A percentile compares a stretch with the other conserved stretches of the same genome.
Evolutionary conservation across 2,329 filamentous ascomycete species (phyloP).

Genomic region (Fonsecaea pedrosoi): DNA sequence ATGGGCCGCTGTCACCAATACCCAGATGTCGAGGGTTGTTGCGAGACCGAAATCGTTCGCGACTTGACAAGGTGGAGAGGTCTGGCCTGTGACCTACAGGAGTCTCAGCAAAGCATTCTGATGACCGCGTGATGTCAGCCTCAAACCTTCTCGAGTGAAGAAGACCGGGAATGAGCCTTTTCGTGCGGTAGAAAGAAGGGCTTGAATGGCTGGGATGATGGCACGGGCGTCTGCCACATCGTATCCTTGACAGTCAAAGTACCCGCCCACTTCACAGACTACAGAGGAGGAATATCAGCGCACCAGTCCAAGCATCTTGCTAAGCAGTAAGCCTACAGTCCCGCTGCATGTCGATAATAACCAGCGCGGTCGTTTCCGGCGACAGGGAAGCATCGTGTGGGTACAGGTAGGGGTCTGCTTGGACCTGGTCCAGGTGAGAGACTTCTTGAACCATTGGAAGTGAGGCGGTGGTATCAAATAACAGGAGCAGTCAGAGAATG

Average conservation of each 20-base stretch:
- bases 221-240: constrained; percentile 50
- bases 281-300: background rate
- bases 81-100: constrained; percentile 57
- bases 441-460: constrained; percentile 8
- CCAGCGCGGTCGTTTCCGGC: constrained; percentile 54
- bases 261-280: constrained; percentile 55
- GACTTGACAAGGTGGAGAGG: constrained; percentile 61
- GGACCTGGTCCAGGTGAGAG: constrained; percentile 2
- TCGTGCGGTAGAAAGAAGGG: constrained; percentile 49
- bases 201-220: constrained; percentile 51
- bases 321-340: constrained; percentile 46
- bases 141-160: constrained; percentile 54
- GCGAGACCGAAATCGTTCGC: constrained; percentile 61
- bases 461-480: background rate
- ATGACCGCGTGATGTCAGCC: background rate
- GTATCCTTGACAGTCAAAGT: constrained; percentile 55
- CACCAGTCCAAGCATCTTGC: background rate
- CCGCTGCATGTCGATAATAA: constrained; percentile 58
- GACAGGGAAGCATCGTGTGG: constrained; percentile 54
- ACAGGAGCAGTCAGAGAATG: too few species aligned
- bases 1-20: constrained; percentile 60
- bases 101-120: background rate
- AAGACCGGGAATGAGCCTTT: constrained; percentile 51
- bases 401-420: constrained; percentile 41
- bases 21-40: constrained; percentile 60